Evolutionary conservation across 257 asterid species (phyloP), one percentile per base, ranked within the genome.

Genomic region (Fraxinus anomala): DNA sequence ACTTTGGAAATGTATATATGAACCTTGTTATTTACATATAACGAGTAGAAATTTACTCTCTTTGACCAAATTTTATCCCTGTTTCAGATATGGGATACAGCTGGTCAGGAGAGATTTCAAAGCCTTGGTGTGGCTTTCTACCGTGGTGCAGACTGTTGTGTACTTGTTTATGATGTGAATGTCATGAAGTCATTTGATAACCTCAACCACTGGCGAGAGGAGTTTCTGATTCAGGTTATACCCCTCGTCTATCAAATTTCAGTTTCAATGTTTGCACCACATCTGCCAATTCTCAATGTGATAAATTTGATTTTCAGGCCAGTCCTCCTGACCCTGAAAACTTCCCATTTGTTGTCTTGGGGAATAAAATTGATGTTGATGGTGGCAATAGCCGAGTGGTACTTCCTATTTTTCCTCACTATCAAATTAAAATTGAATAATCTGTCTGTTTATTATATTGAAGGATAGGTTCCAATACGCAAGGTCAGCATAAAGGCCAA

Each of bases 121-220:
- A 89, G 94, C 85, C 94, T 89, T 73, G 94, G 94, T n/a, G 94
- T 89, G 82, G 92, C 94, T 68, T 89, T 89, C 78, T 89, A 89
- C 67, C 86, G 94, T 13, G 94, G 94, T 71, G 94, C 94, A 71
- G 94, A 89, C 76, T 89, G 92, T 66, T 89, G 94, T 83, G 91
- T 87, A 17, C 87, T 87, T 70, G 87, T 85, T 40, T 87, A 87
- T 79, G 90, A 87, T 82, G 90, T 87, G 36, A 87, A 87, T 63
- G 90, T 85, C 68, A 73, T 73, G 85, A 87, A 83, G 74, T 87
- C 91, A 31, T 89, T 89, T 61, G 92, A 89, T 26, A 84, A 81
- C 76, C 94, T 89, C 70, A 88, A 85, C 82, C 86, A 88, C 80
- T 89, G 94, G 94, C 76, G 89, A 75, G 94, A 89, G 80, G 94